Base-by-base conservation (phyloP, 2,329 filamentous ascomycete genomes). In the Ascomycota sp. region DNA sequence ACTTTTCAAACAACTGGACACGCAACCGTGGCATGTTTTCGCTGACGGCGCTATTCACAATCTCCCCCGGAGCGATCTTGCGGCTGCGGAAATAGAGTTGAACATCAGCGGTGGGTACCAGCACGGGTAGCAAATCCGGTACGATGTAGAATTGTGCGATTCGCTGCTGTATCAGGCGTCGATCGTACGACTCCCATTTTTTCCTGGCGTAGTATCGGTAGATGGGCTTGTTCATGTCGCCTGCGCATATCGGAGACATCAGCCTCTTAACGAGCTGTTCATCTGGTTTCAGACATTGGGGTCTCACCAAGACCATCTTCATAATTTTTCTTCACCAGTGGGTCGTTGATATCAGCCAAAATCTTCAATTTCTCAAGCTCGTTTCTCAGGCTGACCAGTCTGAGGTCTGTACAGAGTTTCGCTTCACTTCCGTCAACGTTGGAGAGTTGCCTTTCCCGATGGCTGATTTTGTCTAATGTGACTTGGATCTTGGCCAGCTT, bases 191-290 rank as follows among this genome's bases (percentile, higher is more conserved):
- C 41, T 75, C 73, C 89, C 89, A 98, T 59, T 91, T 83, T 43
- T 66, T 60, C 46, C 93, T 69, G 35, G 86, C 81, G 30, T 95
- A 75, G 52, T 79, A 69, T 38, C 86, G 79, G 61, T 98, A 98
- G 47, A 98, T 85, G 37, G 86, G 86, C 53, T 92, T 92, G 59
- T 70, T 75, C 82, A 95, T 86, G 53, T 95, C 83, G 39, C 78
- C 85, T 94, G 39, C 5, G 21, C 8, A 23, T 23, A 13, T 4
- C 24, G 5, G 21, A 7, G 7, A 7, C 7, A 23, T 23, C 21
- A 25, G 24, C 24, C n/a, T 12, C 24, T 7, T 5, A n/a, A n/a
- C n/a, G n/a, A n/a, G n/a, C n/a, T n/a, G n/a, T n/a, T n/a, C n/a
- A n/a, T n/a, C n/a, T n/a, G n/a, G n/a, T n/a, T n/a, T n/a, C n/a